Conservation (phyloP, 768 basidiomycete genomes). For the Leccinum arenicola region DNA sequence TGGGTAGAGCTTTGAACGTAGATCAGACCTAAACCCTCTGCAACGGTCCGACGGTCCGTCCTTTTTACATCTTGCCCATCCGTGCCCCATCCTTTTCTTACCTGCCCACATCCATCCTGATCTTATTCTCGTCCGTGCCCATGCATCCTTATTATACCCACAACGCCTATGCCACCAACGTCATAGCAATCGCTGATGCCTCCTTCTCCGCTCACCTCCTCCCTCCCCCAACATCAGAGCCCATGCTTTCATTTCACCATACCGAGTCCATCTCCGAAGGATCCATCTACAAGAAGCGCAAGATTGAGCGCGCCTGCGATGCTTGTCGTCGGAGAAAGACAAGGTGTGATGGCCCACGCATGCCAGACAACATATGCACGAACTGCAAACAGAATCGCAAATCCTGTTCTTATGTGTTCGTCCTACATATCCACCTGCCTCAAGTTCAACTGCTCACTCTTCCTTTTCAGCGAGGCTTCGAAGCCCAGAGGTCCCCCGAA, state of each 20-base stretch:
- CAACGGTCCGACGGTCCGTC: background rate
- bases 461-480: constrained; percentile 49
- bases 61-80: background rate
- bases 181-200: constrained; percentile 28
- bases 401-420: constrained; percentile 60
- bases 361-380: constrained; percentile 50
- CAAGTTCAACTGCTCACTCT: background rate
- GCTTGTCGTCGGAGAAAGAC: constrained; percentile 57
- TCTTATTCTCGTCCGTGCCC: background rate
- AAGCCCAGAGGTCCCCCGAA: constrained; percentile 68
- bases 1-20: background rate
- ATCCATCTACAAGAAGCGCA: constrained; percentile 39
- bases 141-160: constrained; percentile 23
- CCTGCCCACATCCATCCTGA: background rate
- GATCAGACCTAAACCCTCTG: background rate
- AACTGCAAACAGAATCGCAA: constrained; percentile 53
- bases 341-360: constrained; percentile 57
- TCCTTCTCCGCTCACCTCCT: constrained; percentile 1
- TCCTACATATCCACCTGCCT: constrained; percentile 7
- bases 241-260: constrained; percentile 12
- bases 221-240: constrained; percentile 3
- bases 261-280: constrained; percentile 6
- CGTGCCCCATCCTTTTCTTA: background rate
- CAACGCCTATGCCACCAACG: constrained; percentile 18
- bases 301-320: constrained; percentile 58